Percentiles rank a stretch among this genome's conserved stretches.
phyloP scores from a whole-genome alignment of 2,329 filamentous ascomycete genomes.

The Sporothrix variecibatus region DNA sequence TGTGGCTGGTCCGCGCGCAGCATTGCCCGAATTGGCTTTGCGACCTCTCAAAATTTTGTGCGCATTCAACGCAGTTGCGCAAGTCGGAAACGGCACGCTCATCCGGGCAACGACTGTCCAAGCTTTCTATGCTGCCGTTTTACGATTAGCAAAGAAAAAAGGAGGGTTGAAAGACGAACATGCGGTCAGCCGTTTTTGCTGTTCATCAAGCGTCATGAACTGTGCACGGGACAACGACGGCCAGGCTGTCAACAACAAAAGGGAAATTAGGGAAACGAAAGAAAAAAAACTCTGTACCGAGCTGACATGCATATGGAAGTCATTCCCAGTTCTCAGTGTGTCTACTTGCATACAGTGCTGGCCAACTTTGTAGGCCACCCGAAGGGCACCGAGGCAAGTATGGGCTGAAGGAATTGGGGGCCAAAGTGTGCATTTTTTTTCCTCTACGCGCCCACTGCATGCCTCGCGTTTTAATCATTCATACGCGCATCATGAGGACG shows the following conservation, averaged over 20 bases:
- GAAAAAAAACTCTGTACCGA: neutral
- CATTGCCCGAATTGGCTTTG: neutral
- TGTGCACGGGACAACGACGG: no score
- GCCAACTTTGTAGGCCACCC: neutral
- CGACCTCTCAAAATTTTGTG: neutral
- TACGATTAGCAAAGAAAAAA: neutral
- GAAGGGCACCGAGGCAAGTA: neutral
- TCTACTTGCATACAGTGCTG: neutral
- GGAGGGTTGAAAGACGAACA: neutral
- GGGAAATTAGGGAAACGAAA: neutral
- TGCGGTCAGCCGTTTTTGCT: neutral
- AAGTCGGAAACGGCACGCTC: neutral
- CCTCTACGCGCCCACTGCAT: neutral
- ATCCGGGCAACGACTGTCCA: neutral
- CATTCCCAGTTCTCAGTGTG: neutral
- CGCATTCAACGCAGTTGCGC: neutral
- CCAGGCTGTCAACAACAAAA: neutral
- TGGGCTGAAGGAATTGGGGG: neutral
- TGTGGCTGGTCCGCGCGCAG: neutral
- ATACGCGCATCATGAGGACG: neutral
- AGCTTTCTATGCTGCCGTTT: neutral
- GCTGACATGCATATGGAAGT: no score
- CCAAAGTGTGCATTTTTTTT: neutral
- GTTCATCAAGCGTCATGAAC: neutral
- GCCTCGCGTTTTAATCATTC: neutral